Base-by-base conservation (phyloP, 495 filamentous ascomycete genomes). In the Neurospora tetraspora region DNA sequence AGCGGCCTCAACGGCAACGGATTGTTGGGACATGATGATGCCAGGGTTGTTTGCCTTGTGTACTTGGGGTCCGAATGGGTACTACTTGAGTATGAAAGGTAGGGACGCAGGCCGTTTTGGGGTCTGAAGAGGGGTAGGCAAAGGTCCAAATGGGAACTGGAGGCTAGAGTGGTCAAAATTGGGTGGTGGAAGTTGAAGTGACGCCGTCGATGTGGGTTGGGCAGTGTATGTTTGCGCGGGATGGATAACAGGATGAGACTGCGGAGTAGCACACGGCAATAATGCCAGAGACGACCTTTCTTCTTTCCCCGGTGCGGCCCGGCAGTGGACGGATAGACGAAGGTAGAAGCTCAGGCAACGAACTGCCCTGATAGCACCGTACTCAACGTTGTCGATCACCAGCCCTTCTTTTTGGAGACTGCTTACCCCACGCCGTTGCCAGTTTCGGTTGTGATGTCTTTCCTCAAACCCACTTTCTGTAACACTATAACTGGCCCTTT, bases 1-100 rank as follows among this genome's bases (percentile, higher is more conserved):
- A 83, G 77, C 68, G 81, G 27, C 81, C 74, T 86, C 84, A 78
- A 85, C 84, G 74, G 85, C 84, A 78, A 85, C 84, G 74, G 85
- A 84, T 78, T 84, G 85, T 77, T 84, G 78, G 69, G 84, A 79
- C 76, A 83, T 74, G 83, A 86, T 86, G 78, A 80, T 77, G 80
- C 76, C 74, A 74, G 71, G 72, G 74, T 74, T 61, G 70, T 69
- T 68, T 72, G 70, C 59, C 77, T 69, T 73, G 69, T 72, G 76
- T 75, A 76, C 79, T 85, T 83, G 81, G 84, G 80, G 80, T 81
- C 74, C 74, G 73, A 73, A 76, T 72, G 77, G 77, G 74, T 77
- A 80, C 74, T 80, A 74, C 78, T 79, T 74, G 75, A 78, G 76
- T 73, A 75, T 78, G 76, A 76, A 76, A 78, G 39, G 37, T n/a